Conservation (phyloP, 331 rosid genomes). For the Dryas integrifolia region DNA sequence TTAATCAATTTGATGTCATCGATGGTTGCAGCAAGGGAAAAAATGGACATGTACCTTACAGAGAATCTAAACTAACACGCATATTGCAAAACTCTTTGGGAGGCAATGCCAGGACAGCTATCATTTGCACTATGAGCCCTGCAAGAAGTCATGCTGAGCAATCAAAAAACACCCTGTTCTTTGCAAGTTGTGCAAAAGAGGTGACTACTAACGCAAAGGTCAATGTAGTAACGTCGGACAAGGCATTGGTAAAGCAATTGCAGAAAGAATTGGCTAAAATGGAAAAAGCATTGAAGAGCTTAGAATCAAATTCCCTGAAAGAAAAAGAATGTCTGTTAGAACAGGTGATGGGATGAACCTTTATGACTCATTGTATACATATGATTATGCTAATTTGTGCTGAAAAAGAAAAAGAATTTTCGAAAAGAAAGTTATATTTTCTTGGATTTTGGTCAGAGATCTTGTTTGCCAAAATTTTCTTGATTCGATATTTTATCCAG, state of each 20-base stretch:
- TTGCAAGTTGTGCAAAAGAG: conserved; percentile 80
- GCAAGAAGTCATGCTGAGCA: conserved; percentile 77
- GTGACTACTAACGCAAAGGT: conserved; percentile 79
- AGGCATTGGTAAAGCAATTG: conserved; percentile 70
- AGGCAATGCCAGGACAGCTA: conserved; percentile 90
- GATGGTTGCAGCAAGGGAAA: conserved; percentile 64
- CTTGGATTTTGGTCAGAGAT: neutral
- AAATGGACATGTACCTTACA: conserved; percentile 72
- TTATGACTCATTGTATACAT: neutral
- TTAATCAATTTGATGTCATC: conserved; percentile 19
- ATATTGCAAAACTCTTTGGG: conserved; percentile 84
- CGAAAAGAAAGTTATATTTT: neutral
- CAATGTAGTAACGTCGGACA: conserved; percentile 69
- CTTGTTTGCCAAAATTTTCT: neutral
- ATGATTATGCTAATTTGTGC: neutral
- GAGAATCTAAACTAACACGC: conserved; percentile 86
- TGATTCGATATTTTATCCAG: neutral
- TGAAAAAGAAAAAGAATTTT: neutral
- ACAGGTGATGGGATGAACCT: conserved; percentile 48
- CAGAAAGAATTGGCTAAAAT: conserved; percentile 62
- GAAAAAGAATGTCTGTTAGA: conserved; percentile 74
- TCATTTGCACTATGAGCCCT: conserved; percentile 87
- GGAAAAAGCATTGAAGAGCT: conserved; percentile 55
- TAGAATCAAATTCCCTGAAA: conserved; percentile 47
- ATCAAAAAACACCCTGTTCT: conserved; percentile 71